A percentile compares a stretch with the other conserved stretches of the same genome.
These are phyloP conservation scores for Candida piceae DNA, from an alignment of 805 yeast genomes.

Conservation along the genomic window DNA sequence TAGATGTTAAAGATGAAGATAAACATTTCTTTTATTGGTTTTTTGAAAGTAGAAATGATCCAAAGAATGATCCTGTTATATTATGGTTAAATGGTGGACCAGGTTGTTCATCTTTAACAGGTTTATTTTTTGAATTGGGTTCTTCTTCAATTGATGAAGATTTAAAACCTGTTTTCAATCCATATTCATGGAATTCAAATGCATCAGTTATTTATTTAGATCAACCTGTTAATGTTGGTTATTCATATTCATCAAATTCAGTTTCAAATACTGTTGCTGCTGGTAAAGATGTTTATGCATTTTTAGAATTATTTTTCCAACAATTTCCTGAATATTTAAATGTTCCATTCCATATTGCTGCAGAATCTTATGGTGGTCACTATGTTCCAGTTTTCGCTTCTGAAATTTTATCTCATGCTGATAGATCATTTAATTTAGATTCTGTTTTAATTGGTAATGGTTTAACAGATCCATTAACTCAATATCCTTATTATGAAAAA, in stretches of 20 bases:
- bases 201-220: conserved; percentile 89
- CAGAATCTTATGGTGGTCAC: conserved; percentile 83
- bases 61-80: conserved; percentile 77
- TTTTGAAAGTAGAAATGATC: conserved; percentile 88
- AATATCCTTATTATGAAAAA: conserved; percentile 75
- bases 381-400: conserved; percentile 67
- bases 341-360: conserved; percentile 69
- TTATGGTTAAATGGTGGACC: conserved; percentile 95
- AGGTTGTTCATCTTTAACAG: conserved; percentile 90
- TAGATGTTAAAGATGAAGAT: conserved; percentile 61
- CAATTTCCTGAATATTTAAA: conserved; percentile 69
- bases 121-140: conserved; percentile 87
- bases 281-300: conserved; percentile 80
- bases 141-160: conserved; percentile 69
- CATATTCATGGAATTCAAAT: conserved; percentile 85
- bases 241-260: conserved; percentile 63
- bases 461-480: conserved; percentile 77
- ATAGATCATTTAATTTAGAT: conserved; percentile 56
- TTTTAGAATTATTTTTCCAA: conserved; percentile 76
- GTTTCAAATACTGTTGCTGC: conserved; percentile 76
- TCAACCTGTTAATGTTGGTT: conserved; percentile 93
- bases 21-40: conserved; percentile 93
- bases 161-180: conserved; percentile 69
- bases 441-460: conserved; percentile 93
- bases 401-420: conserved; percentile 51